Evolutionary conservation across 2,329 filamentous ascomycete species (phyloP).

Genomic region (Fusarium oligoseptatum): DNA sequence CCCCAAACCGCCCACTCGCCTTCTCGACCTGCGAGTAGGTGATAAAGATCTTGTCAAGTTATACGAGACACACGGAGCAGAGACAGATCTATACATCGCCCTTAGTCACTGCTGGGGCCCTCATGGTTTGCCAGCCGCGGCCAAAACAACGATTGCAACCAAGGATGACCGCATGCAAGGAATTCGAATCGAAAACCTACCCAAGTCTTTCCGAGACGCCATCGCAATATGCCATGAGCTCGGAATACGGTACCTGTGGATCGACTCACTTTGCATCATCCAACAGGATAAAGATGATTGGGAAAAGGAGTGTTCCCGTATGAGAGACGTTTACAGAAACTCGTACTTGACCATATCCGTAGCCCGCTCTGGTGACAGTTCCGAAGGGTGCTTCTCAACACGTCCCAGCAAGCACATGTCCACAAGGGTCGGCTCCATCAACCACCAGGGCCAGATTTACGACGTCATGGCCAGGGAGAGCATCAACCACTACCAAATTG

Average conservation of each 20-base stretch:
- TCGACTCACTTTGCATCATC: not conserved
- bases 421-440: not conserved
- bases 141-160: not conserved
- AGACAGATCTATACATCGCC: not conserved
- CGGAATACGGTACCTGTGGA: not conserved
- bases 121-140: not conserved
- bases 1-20: not conserved
- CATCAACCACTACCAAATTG: not conserved
- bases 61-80: not conserved
- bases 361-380: not conserved
- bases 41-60: not conserved
- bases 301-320: not conserved
- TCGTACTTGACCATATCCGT: not conserved
- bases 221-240: not conserved
- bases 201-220: not conserved
- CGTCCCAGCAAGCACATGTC: not conserved
- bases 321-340: not conserved
- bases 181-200: not conserved
- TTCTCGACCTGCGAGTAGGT: not conserved
- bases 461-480: not conserved
- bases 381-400: not conserved
- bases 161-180: not conserved
- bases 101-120: not conserved
- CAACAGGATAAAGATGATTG: not conserved
- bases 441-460: not conserved